Conservation (phyloP, 208 protist genomes). For the Wallacemonas sp. region DNA sequence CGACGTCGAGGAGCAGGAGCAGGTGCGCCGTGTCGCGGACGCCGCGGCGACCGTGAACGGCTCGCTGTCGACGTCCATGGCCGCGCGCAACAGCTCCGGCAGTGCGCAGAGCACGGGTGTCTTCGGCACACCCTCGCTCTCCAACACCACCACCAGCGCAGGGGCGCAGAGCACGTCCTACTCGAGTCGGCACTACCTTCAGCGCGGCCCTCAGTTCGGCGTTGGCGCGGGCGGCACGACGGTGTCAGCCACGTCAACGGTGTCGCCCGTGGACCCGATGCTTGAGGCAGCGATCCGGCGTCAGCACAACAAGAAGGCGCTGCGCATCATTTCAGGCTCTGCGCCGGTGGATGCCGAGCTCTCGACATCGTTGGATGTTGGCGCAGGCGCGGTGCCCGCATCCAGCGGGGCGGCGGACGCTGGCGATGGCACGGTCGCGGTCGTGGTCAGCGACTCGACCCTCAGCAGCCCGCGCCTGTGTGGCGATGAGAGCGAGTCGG, state of each 20-base stretch:
- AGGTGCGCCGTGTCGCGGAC: background rate
- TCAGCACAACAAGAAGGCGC: slow-evolving; percentile 15
- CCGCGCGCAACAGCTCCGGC: too few species aligned
- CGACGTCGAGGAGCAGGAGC: slow-evolving; percentile 7
- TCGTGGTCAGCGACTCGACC: background rate
- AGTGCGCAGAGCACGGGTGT: too few species aligned
- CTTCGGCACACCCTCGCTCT: background rate
- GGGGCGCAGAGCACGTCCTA: background rate
- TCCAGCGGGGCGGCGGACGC: too few species aligned
- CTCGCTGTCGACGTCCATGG: too few species aligned
- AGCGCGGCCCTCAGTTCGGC: too few species aligned
- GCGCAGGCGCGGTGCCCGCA: background rate
- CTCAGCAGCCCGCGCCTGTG: background rate
- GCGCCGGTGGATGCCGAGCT: slow-evolving; percentile 1
- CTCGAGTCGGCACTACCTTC: slow-evolving; percentile 4
- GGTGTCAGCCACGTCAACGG: background rate
- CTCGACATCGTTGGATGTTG: slow-evolving; percentile 8
- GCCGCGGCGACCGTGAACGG: background rate
- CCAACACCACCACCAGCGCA: background rate
- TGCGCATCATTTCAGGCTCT: slow-evolving; percentile 6
- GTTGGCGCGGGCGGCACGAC: too few species aligned
- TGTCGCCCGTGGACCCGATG: slow-evolving; percentile 10
- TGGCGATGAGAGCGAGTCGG: background rate
- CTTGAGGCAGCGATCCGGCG: slow-evolving; percentile 6
- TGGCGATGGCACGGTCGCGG: slow-evolving; percentile 4